Evolutionary conservation across 2,329 filamentous ascomycete genomes (phyloP).

Genomic region (Aspergillus ibericus): DNA sequence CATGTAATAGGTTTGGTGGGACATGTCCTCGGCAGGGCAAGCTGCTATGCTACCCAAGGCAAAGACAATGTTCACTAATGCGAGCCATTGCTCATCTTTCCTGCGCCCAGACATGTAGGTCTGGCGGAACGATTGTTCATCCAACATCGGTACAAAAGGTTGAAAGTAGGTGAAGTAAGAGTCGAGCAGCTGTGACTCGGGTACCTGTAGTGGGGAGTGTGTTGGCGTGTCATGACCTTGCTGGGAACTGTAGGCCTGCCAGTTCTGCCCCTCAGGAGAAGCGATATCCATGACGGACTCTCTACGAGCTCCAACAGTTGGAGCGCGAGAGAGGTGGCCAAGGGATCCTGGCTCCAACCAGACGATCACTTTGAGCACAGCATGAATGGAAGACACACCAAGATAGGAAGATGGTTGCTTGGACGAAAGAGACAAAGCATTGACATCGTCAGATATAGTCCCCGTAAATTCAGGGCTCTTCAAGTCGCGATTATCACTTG

Average conservation of each 20-base stretch:
- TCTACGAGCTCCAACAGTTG: slow-evolving; percentile 20
- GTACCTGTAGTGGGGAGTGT: slow-evolving; percentile 56
- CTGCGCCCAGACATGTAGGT: slow-evolving; percentile 63
- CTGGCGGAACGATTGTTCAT: slow-evolving; percentile 68
- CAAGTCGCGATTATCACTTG: slow-evolving; percentile 43
- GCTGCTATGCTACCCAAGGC: slow-evolving; percentile 72
- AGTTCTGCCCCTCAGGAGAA: slow-evolving; percentile 18
- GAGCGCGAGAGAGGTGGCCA: slow-evolving; percentile 48
- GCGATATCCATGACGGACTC: slow-evolving; percentile 23
- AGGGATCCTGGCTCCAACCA: slow-evolving; percentile 54
- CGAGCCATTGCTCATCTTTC: slow-evolving; percentile 69
- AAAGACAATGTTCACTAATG: slow-evolving; percentile 73
- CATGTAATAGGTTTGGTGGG: slow-evolving; percentile 69
- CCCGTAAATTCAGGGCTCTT: slow-evolving; percentile 57
- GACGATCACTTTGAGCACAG: slow-evolving; percentile 69
- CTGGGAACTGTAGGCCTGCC: slow-evolving; percentile 25
- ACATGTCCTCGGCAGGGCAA: slow-evolving; percentile 62
- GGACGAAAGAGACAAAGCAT: slow-evolving; percentile 64
- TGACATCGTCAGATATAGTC: slow-evolving; percentile 69
- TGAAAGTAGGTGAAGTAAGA: slow-evolving; percentile 76
- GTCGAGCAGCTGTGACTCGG: slow-evolving; percentile 68
- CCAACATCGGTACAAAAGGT: slow-evolving; percentile 70
- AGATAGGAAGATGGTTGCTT: slow-evolving; percentile 66
- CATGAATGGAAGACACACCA: slow-evolving; percentile 73
- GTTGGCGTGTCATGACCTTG: slow-evolving; percentile 46